These are phyloP conservation scores for Pseudogymnoascus sp. DNA, from an alignment of 2,329 filamentous ascomycete genomes.

Conservation along the genomic window DNA sequence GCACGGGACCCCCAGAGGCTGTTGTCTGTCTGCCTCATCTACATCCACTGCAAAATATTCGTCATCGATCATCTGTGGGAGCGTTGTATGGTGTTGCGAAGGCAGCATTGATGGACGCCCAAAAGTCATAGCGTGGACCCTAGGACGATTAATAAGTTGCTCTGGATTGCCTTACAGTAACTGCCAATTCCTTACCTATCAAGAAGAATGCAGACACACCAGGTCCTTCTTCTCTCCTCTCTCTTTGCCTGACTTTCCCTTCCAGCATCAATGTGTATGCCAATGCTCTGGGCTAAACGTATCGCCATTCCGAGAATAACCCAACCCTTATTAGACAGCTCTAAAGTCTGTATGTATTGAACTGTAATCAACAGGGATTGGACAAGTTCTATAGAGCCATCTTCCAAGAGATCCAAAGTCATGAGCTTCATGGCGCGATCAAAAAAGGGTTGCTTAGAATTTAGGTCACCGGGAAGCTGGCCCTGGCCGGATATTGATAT, in stretches of 20 bases:
- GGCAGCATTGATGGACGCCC: slow-evolving; percentile 14
- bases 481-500: slow-evolving; percentile 10
- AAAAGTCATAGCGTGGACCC: slow-evolving; percentile 15
- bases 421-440: slow-evolving; percentile 15
- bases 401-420: slow-evolving; percentile 12
- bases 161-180: neutral
- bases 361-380: slow-evolving; percentile 21
- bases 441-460: slow-evolving; percentile 12
- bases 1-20: neutral
- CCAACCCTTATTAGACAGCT: slow-evolving; percentile 20
- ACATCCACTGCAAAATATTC: slow-evolving; percentile 4
- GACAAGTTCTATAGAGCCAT: slow-evolving; percentile 19
- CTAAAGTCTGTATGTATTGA: slow-evolving; percentile 23
- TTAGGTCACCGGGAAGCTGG: neutral
- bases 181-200: slow-evolving; percentile 10
- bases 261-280: slow-evolving; percentile 18
- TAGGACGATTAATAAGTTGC: neutral
- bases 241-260: slow-evolving; percentile 12
- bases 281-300: slow-evolving; percentile 23
- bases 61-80: slow-evolving; percentile 9
- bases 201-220: slow-evolving; percentile 15
- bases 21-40: neutral
- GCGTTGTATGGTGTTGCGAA: neutral
- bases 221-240: slow-evolving; percentile 15
- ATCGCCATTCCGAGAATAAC: slow-evolving; percentile 23